These are phyloP conservation scores for Myxozyma vanderwaltii DNA, from an alignment of 805 yeast genomes.

Conservation along the genomic window DNA sequence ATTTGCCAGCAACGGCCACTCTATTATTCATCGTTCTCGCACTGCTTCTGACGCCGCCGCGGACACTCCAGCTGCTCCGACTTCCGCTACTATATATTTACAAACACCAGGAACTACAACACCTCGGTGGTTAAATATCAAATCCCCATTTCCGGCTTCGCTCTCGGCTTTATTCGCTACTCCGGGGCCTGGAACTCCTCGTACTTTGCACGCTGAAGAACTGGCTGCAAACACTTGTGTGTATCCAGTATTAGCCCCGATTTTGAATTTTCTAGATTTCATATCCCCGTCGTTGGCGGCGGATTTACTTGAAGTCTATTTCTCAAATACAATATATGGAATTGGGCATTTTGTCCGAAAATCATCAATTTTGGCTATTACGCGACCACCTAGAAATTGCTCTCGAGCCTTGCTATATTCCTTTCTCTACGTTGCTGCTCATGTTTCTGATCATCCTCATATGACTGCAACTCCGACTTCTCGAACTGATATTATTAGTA, in stretches of 20 bases:
- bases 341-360: conserved; percentile 38
- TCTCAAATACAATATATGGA: conserved; percentile 39
- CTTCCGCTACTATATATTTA: conserved; percentile 15
- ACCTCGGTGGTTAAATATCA: conserved; percentile 25
- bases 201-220: background rate
- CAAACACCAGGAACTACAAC: conserved; percentile 23
- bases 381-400: conserved; percentile 32
- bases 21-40: conserved; percentile 10
- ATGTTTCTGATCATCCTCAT: conserved; percentile 40
- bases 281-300: conserved; percentile 37
- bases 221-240: background rate
- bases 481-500: conserved; percentile 35
- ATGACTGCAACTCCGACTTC: conserved; percentile 39
- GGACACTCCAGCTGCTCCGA: background rate
- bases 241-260: conserved; percentile 37
- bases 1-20: conserved; percentile 8
- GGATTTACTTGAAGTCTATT: conserved; percentile 40
- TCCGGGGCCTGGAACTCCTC: conserved; percentile 24
- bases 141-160: conserved; percentile 25
- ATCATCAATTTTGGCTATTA: conserved; percentile 35
- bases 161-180: conserved; percentile 24
- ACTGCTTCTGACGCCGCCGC: conserved; percentile 8
- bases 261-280: conserved; percentile 32
- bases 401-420: conserved; percentile 37
- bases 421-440: conserved; percentile 40